Percentiles rank a stretch among this genome's conserved stretches.
These are phyloP conservation scores for Crassisporium funariophilum DNA, from an alignment of 768 basidiomycete genomes.

Conservation along the genomic window DNA sequence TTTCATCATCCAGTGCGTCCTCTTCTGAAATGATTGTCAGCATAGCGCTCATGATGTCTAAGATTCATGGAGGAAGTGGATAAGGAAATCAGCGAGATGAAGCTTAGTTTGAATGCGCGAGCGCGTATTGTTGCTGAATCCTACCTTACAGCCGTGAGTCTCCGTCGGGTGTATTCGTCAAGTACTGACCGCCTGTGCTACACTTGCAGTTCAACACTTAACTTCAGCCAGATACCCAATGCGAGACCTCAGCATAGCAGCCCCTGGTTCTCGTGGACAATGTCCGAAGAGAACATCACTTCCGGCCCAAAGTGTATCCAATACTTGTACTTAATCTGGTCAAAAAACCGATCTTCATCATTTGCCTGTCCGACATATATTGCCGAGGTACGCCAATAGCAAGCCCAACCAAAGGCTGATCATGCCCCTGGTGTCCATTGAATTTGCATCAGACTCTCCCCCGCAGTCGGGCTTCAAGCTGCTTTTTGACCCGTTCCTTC, in stretches of 20 bases:
- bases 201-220: constrained; percentile 41
- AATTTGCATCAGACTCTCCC: background rate
- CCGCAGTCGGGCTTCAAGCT: constrained; percentile 31
- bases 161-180: background rate
- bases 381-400: constrained; percentile 14
- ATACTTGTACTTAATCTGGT: no score
- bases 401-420: constrained; percentile 1
- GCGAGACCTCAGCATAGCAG: no score
- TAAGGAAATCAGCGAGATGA: constrained; percentile 99
- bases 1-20: constrained; percentile 93
- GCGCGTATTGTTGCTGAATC: constrained; percentile 98
- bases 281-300: no score
- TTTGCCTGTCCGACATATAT: no score
- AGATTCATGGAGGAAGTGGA: constrained; percentile 99
- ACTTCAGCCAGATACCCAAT: no score
- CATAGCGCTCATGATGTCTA: constrained; percentile 1
- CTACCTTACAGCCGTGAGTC: constrained; percentile 84
- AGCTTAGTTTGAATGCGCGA: constrained; percentile 92
- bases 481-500: constrained; percentile 33
- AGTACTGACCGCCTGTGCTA: constrained; percentile 4
- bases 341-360: no score
- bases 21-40: constrained; percentile 1
- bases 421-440: background rate
- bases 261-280: no score
- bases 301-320: no score